Evolutionary conservation across 371 early-diverging fungal genomes (phyloP), one percentile per base, ranked within the genome.

Genomic region (Smittium culicis): DNA sequence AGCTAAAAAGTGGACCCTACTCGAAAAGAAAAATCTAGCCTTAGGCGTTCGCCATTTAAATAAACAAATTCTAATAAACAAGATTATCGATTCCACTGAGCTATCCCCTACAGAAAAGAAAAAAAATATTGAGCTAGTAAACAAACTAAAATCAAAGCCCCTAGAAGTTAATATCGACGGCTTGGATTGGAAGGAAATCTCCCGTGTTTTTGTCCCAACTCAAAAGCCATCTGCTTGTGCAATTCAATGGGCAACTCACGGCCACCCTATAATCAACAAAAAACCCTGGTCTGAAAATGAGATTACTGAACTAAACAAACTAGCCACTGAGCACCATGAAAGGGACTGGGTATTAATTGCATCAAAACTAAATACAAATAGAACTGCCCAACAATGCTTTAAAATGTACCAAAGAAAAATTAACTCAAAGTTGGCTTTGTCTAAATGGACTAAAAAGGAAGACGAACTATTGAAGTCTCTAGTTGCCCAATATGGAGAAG

Each of bases 201-300:
- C 89, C 31, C 70, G 70, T 28, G 64, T 77, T 67, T 80, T 80
- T 77, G 89, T 89, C 30, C 82, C 76, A 24, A 77, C 83, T 32
- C 77, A 86, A 65, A 80, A 81, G 20, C 74, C 87, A 0, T 79
- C 73, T 20, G 88, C 90, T 73, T 91, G 90, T 65, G 76, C 83
- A 34, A 91, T 89, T 59, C 89, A 87, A 68, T 91, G 90, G 90
- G 86, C 87, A 2, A 83, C 83, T n/a, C 87, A 86, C 65, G 90
- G 87, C 61, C 90, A 91, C 72, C 91, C 91, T 0, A 77, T 78
- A 5, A 88, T 91, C 73, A 90, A 89, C 73, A 85, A 85, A 66
- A 76, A 70, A 55, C 82, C 81, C 20, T 91, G 89, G 89, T 73
- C 82, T 0, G 77, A 75, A 30, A 64, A 71, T 30, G 91, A 91